Percentiles rank a stretch among this genome's conserved stretches.
phyloP scores from a whole-genome alignment of 2,329 filamentous ascomycete species.

The Tolypocladium endophyticum region DNA sequence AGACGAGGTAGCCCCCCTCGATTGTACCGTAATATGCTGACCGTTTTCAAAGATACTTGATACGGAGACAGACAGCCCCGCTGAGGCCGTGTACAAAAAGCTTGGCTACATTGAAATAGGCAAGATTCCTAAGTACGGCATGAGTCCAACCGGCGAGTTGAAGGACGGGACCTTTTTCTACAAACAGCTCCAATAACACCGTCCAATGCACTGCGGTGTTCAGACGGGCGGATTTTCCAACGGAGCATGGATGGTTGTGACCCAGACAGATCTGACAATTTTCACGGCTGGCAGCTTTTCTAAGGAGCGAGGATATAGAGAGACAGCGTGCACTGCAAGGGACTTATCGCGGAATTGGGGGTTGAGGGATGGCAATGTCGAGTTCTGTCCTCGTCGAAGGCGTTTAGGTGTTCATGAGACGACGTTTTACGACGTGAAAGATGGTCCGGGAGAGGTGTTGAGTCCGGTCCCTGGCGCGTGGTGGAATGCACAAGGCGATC shows the following conservation, averaged over 20 bases:
- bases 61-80: conserved; percentile 38
- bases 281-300: not conserved
- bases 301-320: not conserved
- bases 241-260: not conserved
- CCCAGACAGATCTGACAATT: not conserved
- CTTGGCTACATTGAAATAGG: conserved; percentile 48
- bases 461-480: not conserved
- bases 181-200: conserved; percentile 33
- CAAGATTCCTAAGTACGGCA: conserved; percentile 41
- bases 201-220: not conserved
- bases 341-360: not conserved
- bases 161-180: conserved; percentile 47
- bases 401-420: not conserved
- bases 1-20: not conserved
- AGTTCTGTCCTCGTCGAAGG: not conserved
- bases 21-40: not conserved
- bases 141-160: conserved; percentile 36
- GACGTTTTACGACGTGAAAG: not conserved
- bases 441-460: not conserved
- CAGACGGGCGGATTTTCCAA: not conserved
- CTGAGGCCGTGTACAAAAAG: conserved; percentile 41
- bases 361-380: not conserved
- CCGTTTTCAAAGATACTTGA: conserved; percentile 34
- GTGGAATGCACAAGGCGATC: not conserved
- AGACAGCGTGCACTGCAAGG: not conserved